phyloP scores from a whole-genome alignment of 805 yeast genomes.

The Zygosaccharomyces kombuchaensis region DNA sequence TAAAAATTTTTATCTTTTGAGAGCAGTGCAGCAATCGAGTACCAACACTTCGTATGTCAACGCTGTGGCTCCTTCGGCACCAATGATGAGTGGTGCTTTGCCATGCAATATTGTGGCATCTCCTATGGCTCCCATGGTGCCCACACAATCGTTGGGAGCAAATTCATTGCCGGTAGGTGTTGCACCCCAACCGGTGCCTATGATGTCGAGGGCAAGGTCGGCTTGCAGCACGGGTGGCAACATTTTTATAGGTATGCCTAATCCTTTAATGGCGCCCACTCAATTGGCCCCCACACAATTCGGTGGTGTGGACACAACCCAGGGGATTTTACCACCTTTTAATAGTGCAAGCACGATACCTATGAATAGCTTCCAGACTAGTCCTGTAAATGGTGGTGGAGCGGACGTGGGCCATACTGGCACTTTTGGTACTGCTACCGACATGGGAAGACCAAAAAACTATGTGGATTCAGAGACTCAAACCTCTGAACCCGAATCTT shows the following conservation, averaged over 20 bases:
- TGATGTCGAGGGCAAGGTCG: conserved; percentile 6
- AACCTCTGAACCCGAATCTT: conserved; percentile 11
- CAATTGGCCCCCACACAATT: background rate
- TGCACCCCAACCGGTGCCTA: conserved; percentile 10
- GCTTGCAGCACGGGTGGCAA: conserved; percentile 5
- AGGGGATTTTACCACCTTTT: conserved; percentile 1
- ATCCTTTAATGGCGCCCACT: background rate
- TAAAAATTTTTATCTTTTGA: conserved; percentile 36
- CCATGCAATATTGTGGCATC: background rate
- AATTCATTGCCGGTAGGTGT: conserved; percentile 6
- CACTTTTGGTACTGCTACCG: conserved; percentile 7
- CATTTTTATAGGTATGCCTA: background rate
- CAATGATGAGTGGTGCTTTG: background rate
- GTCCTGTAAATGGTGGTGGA: conserved; percentile 8
- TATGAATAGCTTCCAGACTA: conserved; percentile 4
- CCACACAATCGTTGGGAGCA: conserved; percentile 4
- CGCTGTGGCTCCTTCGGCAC: background rate
- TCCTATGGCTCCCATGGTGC: conserved; percentile 3
- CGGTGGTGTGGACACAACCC: background rate
- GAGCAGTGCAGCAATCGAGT: conserved; percentile 21
- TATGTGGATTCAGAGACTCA: conserved; percentile 22
- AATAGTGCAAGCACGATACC: background rate
- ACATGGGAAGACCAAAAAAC: conserved; percentile 6
- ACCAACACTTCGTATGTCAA: background rate
- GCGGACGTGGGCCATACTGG: conserved; percentile 13